Percentiles rank a stretch among this genome's conserved stretches.
phyloP scores from a whole-genome alignment of 1,284 basidiomycete genomes.

The Irpex rosettiformis region DNA sequence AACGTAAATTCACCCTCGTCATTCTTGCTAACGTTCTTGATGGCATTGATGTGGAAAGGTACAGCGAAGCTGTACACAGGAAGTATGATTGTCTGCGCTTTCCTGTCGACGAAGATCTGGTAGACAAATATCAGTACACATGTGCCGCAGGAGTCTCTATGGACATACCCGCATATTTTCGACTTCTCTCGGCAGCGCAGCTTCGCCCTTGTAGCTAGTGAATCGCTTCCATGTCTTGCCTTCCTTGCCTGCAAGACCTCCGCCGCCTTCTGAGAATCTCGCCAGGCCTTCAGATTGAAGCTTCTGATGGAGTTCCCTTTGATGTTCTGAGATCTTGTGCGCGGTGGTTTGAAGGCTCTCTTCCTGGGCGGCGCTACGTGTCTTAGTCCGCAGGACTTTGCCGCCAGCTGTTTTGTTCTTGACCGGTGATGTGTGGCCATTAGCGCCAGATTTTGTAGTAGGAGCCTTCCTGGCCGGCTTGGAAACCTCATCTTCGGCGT shows the following conservation, averaged over 20 bases:
- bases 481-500: conserved; percentile 42
- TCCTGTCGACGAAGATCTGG: conserved; percentile 90
- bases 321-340: conserved; percentile 83
- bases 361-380: conserved; percentile 75
- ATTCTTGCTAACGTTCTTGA: conserved; percentile 97
- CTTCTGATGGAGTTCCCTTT: conserved; percentile 77
- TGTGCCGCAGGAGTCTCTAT: not conserved
- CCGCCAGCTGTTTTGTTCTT: conserved; percentile 77
- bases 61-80: conserved; percentile 96
- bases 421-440: conserved; percentile 53
- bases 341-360: conserved; percentile 70
- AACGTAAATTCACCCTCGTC: conserved; percentile 96
- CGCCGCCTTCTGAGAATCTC: conserved; percentile 78
- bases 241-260: conserved; percentile 70
- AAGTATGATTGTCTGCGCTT: conserved; percentile 85
- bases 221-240: conserved; percentile 94
- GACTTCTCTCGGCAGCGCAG: conserved; percentile 78
- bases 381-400: conserved; percentile 83
- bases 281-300: conserved; percentile 84
- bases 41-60: conserved; percentile 97
- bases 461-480: conserved; percentile 57
- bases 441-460: conserved; percentile 41
- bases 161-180: conserved; percentile 69
- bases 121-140: conserved; percentile 2
- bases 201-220: conserved; percentile 96